These are phyloP conservation scores for Thielaviopsis euricoi DNA, from an alignment of 2,329 filamentous ascomycete genomes.

Conservation along the genomic window DNA sequence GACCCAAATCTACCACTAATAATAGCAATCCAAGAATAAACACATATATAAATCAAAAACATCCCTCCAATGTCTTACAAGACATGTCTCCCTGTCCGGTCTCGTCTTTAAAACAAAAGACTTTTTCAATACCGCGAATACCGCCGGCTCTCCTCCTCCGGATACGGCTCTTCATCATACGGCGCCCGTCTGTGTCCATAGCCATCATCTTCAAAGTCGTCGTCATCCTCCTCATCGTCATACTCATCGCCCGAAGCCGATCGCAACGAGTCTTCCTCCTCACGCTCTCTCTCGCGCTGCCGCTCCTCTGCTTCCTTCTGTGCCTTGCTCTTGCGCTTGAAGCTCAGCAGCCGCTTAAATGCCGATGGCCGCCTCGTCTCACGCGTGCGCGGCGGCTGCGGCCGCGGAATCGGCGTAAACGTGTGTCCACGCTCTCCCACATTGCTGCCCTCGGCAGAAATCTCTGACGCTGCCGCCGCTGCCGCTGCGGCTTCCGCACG, in stretches of 20 bases:
- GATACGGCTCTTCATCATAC: conserved; percentile 3
- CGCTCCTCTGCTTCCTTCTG: background rate
- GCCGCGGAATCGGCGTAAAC: background rate
- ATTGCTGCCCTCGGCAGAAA: background rate
- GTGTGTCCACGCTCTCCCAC: background rate
- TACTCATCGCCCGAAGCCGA: background rate
- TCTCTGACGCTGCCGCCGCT: conserved; percentile 11
- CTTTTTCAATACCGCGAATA: background rate
- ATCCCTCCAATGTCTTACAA: background rate
- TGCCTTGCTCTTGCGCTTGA: conserved; percentile 21
- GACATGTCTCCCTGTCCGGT: background rate
- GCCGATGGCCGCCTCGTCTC: conserved; percentile 18
- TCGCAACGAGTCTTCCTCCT: background rate
- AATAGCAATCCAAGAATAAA: background rate
- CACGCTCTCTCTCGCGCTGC: background rate
- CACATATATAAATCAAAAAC: background rate
- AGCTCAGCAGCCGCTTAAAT: conserved; percentile 30
- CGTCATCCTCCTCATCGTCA: background rate
- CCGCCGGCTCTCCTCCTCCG: conserved; percentile 5
- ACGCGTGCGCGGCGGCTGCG: background rate
- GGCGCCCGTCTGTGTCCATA: background rate
- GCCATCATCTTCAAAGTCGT: background rate
- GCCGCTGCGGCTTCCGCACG: conserved; percentile 12
- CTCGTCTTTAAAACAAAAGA: background rate
- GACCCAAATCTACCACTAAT: too few relatives aligned